Evolutionary conservation across 306 rosid species (phyloP).

Genomic region (Dicorynia guianensis): DNA sequence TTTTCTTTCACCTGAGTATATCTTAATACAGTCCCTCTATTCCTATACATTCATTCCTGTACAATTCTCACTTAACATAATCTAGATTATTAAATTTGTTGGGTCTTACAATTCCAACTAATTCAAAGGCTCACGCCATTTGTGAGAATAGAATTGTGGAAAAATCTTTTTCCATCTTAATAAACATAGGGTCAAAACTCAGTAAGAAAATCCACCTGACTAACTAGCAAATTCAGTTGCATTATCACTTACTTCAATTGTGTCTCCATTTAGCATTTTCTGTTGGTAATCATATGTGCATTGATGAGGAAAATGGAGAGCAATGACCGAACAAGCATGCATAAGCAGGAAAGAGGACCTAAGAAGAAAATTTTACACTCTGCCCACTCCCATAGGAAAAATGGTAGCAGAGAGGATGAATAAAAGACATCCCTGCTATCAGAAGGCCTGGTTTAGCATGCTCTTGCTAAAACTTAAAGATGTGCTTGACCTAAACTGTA

Average conservation of each 20-base stretch:
- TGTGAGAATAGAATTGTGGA: too few species aligned
- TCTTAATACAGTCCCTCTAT: not conserved
- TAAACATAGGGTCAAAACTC: not conserved
- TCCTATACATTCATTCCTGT: too few species aligned
- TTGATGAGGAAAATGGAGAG: not conserved
- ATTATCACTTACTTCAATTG: not conserved
- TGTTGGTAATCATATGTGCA: not conserved
- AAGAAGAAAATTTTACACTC: not conserved
- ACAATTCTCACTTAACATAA: too few species aligned
- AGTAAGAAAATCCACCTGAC: not conserved
- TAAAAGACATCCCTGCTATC: too few species aligned
- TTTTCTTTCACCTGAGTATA: constrained; percentile 10
- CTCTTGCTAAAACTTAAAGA: too few species aligned
- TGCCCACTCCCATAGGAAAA: too few species aligned
- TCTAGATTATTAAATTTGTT: too few species aligned
- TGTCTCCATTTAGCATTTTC: not conserved
- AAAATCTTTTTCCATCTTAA: not conserved
- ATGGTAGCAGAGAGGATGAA: not conserved
- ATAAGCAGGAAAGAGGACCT: not conserved
- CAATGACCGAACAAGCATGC: not conserved
- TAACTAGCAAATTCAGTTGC: not conserved
- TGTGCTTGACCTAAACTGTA: too few species aligned
- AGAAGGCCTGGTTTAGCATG: too few species aligned
- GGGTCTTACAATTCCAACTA: too few species aligned
- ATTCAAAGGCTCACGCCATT: too few species aligned